phyloP scores from a whole-genome alignment of 225 moss, liverwort and hornwort genomes.

The Physcomitrellopsis africana region DNA sequence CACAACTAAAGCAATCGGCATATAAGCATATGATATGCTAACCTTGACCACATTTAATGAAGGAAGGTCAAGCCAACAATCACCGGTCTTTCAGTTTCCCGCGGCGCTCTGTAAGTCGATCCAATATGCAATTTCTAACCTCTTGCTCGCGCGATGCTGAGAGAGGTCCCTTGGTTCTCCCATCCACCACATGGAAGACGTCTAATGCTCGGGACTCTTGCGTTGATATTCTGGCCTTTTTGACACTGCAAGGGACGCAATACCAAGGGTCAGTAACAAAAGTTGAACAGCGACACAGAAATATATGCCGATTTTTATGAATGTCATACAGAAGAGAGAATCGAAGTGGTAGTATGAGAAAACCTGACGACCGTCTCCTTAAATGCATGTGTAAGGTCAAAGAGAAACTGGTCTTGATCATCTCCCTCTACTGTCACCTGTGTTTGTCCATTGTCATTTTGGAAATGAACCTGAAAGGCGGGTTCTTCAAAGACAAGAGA shows the following conservation, averaged over 20 bases:
- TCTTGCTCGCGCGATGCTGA: slow-evolving; percentile 49
- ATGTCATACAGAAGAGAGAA: slow-evolving; percentile 9
- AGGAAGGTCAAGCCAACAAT: slow-evolving; percentile 19
- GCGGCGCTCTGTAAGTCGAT: slow-evolving; percentile 64
- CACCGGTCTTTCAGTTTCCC: slow-evolving; percentile 29
- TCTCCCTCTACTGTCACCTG: slow-evolving; percentile 74
- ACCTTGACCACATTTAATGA: slow-evolving; percentile 8
- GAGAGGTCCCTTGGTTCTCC: slow-evolving; percentile 52
- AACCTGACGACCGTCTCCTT: slow-evolving; percentile 77
- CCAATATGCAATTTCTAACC: slow-evolving; percentile 58
- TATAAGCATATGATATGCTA: slow-evolving; percentile 22
- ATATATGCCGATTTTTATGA: not conserved
- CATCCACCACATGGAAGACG: slow-evolving; percentile 80
- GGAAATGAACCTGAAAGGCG: slow-evolving; percentile 57
- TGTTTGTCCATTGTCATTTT: slow-evolving; percentile 66
- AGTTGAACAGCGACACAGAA: slow-evolving; percentile 13
- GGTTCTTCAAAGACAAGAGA: slow-evolving; percentile 39
- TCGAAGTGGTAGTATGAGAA: slow-evolving; percentile 6
- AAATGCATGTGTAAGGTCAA: slow-evolving; percentile 77
- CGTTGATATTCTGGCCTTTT: slow-evolving; percentile 76
- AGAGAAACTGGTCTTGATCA: slow-evolving; percentile 78
- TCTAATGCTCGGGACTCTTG: slow-evolving; percentile 61
- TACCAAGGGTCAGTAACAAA: slow-evolving; percentile 17
- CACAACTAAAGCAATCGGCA: slow-evolving; percentile 22
- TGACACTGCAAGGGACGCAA: slow-evolving; percentile 55